Conservation (phyloP, 129 eudicot species). For the Flaveria trinervia region DNA sequence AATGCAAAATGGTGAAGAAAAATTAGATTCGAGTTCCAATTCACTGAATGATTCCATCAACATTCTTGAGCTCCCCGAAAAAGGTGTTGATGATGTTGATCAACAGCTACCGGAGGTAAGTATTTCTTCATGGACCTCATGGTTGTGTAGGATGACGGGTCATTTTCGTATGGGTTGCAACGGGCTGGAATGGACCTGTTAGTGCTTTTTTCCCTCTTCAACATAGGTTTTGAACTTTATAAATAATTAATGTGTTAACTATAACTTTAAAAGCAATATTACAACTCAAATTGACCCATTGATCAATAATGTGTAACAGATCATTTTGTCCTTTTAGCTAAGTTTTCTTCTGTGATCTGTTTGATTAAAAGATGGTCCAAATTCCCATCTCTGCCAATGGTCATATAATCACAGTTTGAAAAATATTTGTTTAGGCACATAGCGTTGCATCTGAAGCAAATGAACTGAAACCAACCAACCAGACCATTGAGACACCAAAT, state of each 20-base stretch:
- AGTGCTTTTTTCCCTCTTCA: too few species aligned
- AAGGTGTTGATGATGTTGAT: slow-evolving; percentile 26
- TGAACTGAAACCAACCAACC: background rate
- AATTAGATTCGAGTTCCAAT: slow-evolving; percentile 19
- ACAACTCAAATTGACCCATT: background rate
- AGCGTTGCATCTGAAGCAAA: slow-evolving; percentile 17
- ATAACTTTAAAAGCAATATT: background rate
- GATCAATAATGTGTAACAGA: background rate
- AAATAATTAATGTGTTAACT: background rate
- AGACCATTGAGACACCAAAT: slow-evolving; percentile 12
- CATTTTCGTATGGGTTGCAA: background rate
- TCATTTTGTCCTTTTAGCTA: background rate
- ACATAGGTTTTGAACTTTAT: background rate
- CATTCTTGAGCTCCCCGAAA: slow-evolving; percentile 27
- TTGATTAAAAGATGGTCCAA: background rate
- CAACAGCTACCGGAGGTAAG: slow-evolving; percentile 52
- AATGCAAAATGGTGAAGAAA: slow-evolving; percentile 34
- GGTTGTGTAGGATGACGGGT: background rate
- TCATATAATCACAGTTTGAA: background rate
- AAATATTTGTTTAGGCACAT: slow-evolving; percentile 33
- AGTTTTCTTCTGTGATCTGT: background rate
- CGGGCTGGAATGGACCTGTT: background rate
- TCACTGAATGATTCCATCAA: slow-evolving; percentile 19
- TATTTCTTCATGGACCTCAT: slow-evolving; percentile 8
- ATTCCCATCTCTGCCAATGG: background rate